Percentiles rank a stretch among this genome's conserved stretches.
These are phyloP conservation scores for Nannochloropsis gaditana DNA, from an alignment of 108 stramenopile species.

Conservation along the genomic window DNA sequence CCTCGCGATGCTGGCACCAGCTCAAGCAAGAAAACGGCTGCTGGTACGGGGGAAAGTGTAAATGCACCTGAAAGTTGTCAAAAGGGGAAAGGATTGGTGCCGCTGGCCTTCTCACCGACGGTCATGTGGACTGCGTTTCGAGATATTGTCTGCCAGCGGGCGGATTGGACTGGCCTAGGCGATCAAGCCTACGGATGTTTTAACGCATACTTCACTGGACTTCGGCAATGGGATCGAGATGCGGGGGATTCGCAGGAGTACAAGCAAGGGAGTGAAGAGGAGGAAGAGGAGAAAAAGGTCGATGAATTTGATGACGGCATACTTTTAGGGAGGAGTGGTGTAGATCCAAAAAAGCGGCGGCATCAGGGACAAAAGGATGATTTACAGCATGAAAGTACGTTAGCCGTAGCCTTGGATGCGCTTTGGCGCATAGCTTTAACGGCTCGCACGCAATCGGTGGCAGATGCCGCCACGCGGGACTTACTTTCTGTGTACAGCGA, in stretches of 20 bases:
- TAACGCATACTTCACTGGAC: conserved; percentile 45
- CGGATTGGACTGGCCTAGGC: conserved; percentile 51
- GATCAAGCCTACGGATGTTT: conserved; percentile 53
- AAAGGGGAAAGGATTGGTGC: background rate
- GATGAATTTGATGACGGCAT: background rate
- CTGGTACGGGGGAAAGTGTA: background rate
- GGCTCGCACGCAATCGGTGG: conserved; percentile 44
- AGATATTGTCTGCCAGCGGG: conserved; percentile 43
- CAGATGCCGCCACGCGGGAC: conserved; percentile 38
- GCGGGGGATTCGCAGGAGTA: background rate
- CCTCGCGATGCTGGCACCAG: background rate
- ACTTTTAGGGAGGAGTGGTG: background rate
- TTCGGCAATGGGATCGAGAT: conserved; percentile 19
- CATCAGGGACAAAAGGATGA: background rate
- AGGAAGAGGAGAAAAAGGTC: conserved; percentile 30
- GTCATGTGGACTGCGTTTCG: conserved; percentile 32
- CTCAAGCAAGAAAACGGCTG: too few relatives aligned
- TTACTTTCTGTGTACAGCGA: conserved; percentile 30
- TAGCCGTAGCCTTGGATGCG: conserved; percentile 40
- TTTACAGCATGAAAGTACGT: conserved; percentile 2
- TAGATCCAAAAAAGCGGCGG: background rate
- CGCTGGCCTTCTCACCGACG: background rate
- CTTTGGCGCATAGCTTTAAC: conserved; percentile 52
- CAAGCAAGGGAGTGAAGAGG: conserved; percentile 25
- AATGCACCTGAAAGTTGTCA: too few relatives aligned